phyloP scores from a whole-genome alignment of 2,329 filamentous ascomycete species.

The Beauveria caledonica region DNA sequence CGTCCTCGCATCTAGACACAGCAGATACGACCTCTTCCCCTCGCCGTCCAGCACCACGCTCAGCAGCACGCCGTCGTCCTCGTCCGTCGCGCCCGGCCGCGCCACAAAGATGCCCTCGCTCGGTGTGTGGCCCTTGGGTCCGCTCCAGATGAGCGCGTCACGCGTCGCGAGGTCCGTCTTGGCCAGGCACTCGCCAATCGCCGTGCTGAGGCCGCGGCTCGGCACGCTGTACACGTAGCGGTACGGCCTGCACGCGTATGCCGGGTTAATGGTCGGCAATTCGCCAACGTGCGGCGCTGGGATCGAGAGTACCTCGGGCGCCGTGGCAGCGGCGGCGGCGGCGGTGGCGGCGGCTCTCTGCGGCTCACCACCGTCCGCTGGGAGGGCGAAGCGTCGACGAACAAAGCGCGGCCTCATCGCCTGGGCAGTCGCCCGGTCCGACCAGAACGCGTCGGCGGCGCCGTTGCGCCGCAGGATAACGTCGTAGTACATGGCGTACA shows the following conservation, averaged over 20 bases:
- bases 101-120: constrained; percentile 56
- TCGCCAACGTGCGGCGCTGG: constrained; percentile 40
- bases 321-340: neutral
- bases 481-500: constrained; percentile 57
- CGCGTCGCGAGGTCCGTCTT: constrained; percentile 50
- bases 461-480: constrained; percentile 42
- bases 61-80: constrained; percentile 50
- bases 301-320: constrained; percentile 21
- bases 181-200: constrained; percentile 45
- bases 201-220: constrained; percentile 43
- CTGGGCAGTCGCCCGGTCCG: constrained; percentile 23
- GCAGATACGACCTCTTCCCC: constrained; percentile 46
- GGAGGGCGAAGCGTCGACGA: constrained; percentile 1
- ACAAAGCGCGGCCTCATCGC: neutral
- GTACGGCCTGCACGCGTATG: constrained; percentile 38
- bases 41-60: constrained; percentile 51
- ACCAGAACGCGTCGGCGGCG: constrained; percentile 10
- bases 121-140: constrained; percentile 46
- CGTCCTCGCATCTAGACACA: constrained; percentile 49
- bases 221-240: constrained; percentile 48
- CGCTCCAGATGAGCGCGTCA: constrained; percentile 41
- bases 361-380: neutral
- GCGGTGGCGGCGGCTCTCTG: neutral
- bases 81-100: constrained; percentile 23
- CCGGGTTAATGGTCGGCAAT: constrained; percentile 52